A percentile compares a stretch with the other conserved stretches of the same genome.
Conservation (phyloP, 495 filamentous ascomycete genomes). For the Penicillium arizonense region DNA sequence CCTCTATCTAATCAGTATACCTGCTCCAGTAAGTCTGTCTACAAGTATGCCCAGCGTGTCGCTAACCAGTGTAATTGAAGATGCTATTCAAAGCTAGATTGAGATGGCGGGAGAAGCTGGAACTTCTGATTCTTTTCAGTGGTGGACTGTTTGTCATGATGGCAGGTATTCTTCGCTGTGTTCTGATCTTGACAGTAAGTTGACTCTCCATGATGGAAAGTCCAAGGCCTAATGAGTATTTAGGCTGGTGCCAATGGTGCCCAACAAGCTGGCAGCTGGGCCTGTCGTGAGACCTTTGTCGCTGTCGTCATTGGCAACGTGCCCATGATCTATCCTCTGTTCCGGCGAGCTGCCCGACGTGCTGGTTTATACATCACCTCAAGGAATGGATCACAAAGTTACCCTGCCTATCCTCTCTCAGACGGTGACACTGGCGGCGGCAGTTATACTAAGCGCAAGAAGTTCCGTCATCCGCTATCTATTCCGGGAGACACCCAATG, state of each 20-base stretch:
- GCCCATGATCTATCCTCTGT: slow-evolving; percentile 58
- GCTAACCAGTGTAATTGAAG: slow-evolving; percentile 24
- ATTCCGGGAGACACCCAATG: slow-evolving; percentile 37
- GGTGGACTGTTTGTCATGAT: slow-evolving; percentile 60
- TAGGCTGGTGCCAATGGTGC: slow-evolving; percentile 48
- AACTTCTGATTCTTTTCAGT: slow-evolving; percentile 56
- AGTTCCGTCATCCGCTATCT: slow-evolving; percentile 40
- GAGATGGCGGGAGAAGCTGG: slow-evolving; percentile 47
- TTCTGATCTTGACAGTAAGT: slow-evolving; percentile 52
- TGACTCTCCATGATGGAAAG: background rate
- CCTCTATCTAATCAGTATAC: slow-evolving; percentile 55
- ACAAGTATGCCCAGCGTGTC: background rate
- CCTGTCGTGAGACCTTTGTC: slow-evolving; percentile 62
- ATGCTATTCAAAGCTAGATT: slow-evolving; percentile 55
- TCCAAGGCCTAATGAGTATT: background rate
- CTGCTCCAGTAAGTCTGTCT: slow-evolving; percentile 40
- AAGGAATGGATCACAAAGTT: slow-evolving; percentile 11
- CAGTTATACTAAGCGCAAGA: slow-evolving; percentile 25
- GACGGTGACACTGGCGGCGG: slow-evolving; percentile 18
- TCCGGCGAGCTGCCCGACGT: slow-evolving; percentile 36
- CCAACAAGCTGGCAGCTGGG: slow-evolving; percentile 58
- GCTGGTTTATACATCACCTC: slow-evolving; percentile 30
- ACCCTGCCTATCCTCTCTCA: slow-evolving; percentile 30
- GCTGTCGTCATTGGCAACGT: slow-evolving; percentile 58
- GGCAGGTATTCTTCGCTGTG: slow-evolving; percentile 58